Conservation (phyloP, 106 monocot genomes). For the Dendrobium chrysotoxum region DNA sequence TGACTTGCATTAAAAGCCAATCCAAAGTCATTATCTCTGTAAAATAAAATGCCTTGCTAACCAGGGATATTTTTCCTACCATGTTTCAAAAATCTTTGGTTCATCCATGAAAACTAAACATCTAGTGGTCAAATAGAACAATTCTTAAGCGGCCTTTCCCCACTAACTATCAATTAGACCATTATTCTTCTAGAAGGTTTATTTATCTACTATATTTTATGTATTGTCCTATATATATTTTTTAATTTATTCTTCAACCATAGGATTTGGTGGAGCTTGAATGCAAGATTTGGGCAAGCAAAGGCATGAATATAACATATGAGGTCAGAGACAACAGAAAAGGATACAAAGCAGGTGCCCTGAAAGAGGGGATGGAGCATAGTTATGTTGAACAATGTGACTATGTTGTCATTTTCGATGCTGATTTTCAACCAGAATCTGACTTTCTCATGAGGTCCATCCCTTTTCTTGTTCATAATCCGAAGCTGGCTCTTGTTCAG, state of each 20-base stretch:
- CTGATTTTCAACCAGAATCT: constrained; percentile 85
- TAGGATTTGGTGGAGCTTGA: constrained; percentile 67
- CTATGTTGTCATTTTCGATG: constrained; percentile 82
- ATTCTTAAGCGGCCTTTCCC: neutral
- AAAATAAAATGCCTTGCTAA: neutral
- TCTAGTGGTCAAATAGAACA: neutral
- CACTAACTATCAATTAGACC: neutral
- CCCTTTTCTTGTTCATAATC: constrained; percentile 56
- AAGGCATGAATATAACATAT: constrained; percentile 68
- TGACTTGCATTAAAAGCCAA: no score
- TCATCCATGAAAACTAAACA: neutral
- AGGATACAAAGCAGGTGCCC: constrained; percentile 86
- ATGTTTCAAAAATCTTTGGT: neutral
- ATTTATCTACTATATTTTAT: neutral
- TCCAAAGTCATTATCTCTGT: neutral
- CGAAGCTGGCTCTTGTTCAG: constrained; percentile 76
- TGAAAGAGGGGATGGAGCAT: constrained; percentile 66
- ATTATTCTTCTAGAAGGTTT: neutral
- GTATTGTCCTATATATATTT: neutral
- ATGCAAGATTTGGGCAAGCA: constrained; percentile 61
- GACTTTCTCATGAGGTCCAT: constrained; percentile 71
- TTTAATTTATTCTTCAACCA: neutral
- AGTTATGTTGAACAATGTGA: constrained; percentile 64
- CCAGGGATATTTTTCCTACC: neutral
- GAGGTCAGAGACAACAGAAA: constrained; percentile 74